Percentiles rank a stretch among this genome's conserved stretches.
Conservation (phyloP, 2,329 filamentous ascomycete genomes). For the Neonectria hederae region DNA sequence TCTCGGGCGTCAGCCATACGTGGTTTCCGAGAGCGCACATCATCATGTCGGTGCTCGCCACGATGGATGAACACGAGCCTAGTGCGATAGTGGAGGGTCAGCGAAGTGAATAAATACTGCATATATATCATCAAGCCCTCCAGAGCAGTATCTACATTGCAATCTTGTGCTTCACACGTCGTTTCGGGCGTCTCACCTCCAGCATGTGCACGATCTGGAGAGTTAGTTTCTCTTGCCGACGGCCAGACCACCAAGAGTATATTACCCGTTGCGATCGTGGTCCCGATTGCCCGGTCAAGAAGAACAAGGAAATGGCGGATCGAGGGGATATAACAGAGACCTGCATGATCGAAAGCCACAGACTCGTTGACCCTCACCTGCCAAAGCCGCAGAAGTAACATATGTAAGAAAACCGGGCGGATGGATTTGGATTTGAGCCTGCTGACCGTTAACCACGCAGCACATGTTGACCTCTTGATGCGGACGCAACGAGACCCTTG, state of each 20-base stretch:
- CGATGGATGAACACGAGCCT: neutral
- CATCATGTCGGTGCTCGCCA: neutral
- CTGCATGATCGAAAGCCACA: conserved; percentile 24
- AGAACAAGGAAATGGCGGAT: conserved; percentile 9
- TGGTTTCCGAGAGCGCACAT: neutral
- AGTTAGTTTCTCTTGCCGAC: conserved; percentile 17
- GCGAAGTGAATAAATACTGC: conserved; percentile 6
- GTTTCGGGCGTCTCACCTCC: neutral
- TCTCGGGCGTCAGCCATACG: neutral
- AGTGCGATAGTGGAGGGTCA: neutral
- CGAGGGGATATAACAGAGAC: conserved; percentile 22
- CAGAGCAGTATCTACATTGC: neutral
- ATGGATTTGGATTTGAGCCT: neutral
- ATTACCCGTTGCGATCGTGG: conserved; percentile 14
- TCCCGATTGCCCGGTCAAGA: conserved; percentile 21
- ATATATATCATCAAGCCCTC: neutral
- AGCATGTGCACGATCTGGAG: conserved; percentile 23
- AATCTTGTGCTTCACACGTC: conserved; percentile 5
- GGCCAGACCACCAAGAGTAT: conserved; percentile 12
- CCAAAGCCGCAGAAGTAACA: conserved; percentile 14
- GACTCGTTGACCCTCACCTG: conserved; percentile 19
- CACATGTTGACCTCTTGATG: neutral
- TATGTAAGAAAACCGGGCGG: neutral
- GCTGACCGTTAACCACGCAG: conserved; percentile 9
- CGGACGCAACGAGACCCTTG: neutral